Base-by-base conservation (phyloP, 2,329 filamentous ascomycete genomes). In the Fusarium fracticaudum region DNA sequence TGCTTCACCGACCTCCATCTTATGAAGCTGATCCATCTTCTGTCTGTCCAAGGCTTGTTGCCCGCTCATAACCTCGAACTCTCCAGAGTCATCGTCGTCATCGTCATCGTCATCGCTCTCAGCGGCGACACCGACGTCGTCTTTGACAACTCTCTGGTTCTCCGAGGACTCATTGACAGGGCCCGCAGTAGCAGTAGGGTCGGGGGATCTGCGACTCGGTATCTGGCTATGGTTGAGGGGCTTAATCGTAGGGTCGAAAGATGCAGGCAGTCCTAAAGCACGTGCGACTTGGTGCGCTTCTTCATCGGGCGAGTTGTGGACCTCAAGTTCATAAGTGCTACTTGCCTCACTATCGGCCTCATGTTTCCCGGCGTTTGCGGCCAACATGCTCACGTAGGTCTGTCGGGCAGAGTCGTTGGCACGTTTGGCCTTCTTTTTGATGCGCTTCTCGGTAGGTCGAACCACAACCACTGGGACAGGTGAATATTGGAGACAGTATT, bases 381-480 rank as follows among this genome's bases (percentile, higher is more conserved):
- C 90, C 15, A 98, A 85, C 82, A 98, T 94, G 60, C 92, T 89
- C 59, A 91, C 87, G 80, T 98, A 98, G 50, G 91, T 93, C 75
- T 93, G 91, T 40, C 95, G 89, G 22, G 86, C 87, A 11, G 94
- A 91, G 77, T 98, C 94, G 61, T 93, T 91, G 58, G 91, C 89
- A 37, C 95, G 91, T 85, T 98, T 98, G 67, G 89, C 88, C 83
- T 96, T 97, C 85, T 97, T 97, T 84, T 96, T 96, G 79, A 94
- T 90, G 26, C 95, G 92, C 84, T 97, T 97, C 70, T 93, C 93
- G 38, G 92, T 93, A 41, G 95, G 95, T 8, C 95, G 90, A 15
- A 98, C 95, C 38, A 98, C 95, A 37, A 98, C 95, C 13, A 98
- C 95, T 2, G 95, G 95, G 3, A 98, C 94, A 0, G 95, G 95